phyloP scores from a whole-genome alignment of 805 yeast species.

The Candida michaelii region DNA sequence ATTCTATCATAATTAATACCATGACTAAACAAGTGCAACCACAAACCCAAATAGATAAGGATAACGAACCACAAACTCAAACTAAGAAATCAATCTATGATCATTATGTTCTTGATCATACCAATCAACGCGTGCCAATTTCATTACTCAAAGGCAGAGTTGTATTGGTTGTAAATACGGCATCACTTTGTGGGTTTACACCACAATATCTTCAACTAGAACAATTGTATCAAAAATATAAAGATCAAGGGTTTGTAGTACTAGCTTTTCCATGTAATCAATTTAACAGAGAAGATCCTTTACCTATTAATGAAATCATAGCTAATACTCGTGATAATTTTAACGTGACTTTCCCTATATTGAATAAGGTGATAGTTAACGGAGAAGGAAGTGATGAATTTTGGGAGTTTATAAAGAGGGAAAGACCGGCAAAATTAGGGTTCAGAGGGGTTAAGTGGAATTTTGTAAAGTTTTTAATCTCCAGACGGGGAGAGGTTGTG shows the following conservation, averaged over 20 bases:
- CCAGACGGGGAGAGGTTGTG: conserved; percentile 56
- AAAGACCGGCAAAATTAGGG: conserved; percentile 31
- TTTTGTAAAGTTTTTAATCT: conserved; percentile 71
- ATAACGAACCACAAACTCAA: background rate
- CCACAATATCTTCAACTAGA: conserved; percentile 77
- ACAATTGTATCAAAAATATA: conserved; percentile 61
- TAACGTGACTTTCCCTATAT: conserved; percentile 38
- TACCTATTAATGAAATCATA: conserved; percentile 41
- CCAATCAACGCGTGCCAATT: conserved; percentile 61
- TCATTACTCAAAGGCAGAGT: conserved; percentile 70
- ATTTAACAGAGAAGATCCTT: conserved; percentile 80
- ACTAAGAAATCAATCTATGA: conserved; percentile 47
- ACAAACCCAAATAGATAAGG: background rate
- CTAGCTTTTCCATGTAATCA: conserved; percentile 92
- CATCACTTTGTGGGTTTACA: conserved; percentile 77
- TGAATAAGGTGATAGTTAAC: conserved; percentile 38
- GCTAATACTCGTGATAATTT: conserved; percentile 20
- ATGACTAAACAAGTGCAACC: background rate
- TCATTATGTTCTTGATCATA: conserved; percentile 61
- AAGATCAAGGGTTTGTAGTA: conserved; percentile 61
- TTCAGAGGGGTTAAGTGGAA: conserved; percentile 65
- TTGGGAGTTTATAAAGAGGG: conserved; percentile 28
- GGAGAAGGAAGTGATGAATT: conserved; percentile 32
- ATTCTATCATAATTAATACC: too few relatives aligned
- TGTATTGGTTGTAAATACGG: conserved; percentile 82